These are phyloP conservation scores for Ampelomyces quisqualis DNA, from an alignment of 2,329 filamentous ascomycete species.

Conservation along the genomic window DNA sequence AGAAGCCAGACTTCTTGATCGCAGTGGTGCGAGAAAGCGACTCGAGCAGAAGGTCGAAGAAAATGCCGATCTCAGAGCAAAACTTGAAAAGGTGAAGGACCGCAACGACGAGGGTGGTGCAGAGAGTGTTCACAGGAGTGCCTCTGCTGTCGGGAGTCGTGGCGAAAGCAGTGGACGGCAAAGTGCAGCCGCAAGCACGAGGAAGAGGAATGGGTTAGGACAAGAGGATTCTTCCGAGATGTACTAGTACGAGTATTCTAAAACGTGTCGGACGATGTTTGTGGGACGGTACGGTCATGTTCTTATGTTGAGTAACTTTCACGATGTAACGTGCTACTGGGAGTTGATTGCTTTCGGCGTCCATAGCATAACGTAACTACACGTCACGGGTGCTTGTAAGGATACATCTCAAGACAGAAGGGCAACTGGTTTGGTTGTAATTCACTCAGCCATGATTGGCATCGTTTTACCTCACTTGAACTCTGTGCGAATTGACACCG, in stretches of 20 bases:
- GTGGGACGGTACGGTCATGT: background rate
- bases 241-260: slow-evolving; percentile 22
- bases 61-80: slow-evolving; percentile 67
- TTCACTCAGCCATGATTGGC: no score
- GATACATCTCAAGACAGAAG: no score
- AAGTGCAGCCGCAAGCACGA: slow-evolving; percentile 22
- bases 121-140: slow-evolving; percentile 17
- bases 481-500: no score
- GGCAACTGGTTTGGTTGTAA: no score
- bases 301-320: slow-evolving; percentile 2
- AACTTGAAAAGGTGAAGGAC: slow-evolving; percentile 60
- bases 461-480: background rate
- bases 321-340: slow-evolving; percentile 4
- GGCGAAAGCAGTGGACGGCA: slow-evolving; percentile 18
- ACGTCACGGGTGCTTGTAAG: no score
- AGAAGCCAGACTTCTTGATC: slow-evolving; percentile 80
- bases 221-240: slow-evolving; percentile 16
- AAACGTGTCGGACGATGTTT: slow-evolving; percentile 1
- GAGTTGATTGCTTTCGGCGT: no score
- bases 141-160: slow-evolving; percentile 22
- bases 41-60: slow-evolving; percentile 74
- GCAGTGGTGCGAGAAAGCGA: slow-evolving; percentile 77
- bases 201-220: slow-evolving; percentile 10
- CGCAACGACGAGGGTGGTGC: slow-evolving; percentile 22
- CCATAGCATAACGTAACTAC: no score